Evolutionary conservation across 208 protist genomes (phyloP).

Genomic region (Phytomonas sp.): DNA sequence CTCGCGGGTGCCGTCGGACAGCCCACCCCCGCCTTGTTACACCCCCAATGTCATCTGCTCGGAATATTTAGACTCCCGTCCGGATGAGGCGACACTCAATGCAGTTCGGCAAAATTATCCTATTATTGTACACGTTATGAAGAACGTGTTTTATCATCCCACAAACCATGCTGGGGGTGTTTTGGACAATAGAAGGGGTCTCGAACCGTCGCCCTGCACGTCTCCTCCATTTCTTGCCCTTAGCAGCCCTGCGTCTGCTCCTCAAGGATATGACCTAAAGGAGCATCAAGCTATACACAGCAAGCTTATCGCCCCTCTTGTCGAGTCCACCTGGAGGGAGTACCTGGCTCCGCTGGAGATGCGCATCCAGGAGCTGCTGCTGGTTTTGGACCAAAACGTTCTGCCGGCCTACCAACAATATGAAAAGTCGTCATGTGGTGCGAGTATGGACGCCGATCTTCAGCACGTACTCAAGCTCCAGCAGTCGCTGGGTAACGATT

Average conservation of each 20-base stretch:
- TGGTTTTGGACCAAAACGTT: conserved; percentile 32
- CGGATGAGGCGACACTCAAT: conserved; percentile 18
- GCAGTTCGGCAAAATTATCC: conserved; percentile 29
- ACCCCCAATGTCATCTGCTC: conserved; percentile 40
- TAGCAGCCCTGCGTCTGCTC: not conserved
- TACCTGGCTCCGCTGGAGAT: conserved; percentile 37
- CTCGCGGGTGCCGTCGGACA: conserved; percentile 12
- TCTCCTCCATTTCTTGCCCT: not conserved
- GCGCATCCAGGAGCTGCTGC: conserved; percentile 31
- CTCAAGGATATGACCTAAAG: not conserved
- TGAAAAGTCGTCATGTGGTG: not conserved
- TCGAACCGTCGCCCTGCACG: conserved; percentile 9
- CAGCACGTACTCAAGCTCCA: conserved; percentile 20
- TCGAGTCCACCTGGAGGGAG: conserved; percentile 41
- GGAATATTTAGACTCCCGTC: conserved; percentile 46
- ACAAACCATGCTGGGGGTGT: too few relatives aligned
- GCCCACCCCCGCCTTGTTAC: conserved; percentile 21
- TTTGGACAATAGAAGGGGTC: conserved; percentile 9
- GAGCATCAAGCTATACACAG: conserved; percentile 14
- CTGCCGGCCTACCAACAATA: conserved; percentile 14
- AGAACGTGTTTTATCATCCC: conserved; percentile 16
- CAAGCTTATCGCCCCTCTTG: conserved; percentile 34
- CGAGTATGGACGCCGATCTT: conserved; percentile 10
- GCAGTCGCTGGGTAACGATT: conserved; percentile 28
- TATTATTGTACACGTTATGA: conserved; percentile 24